Conservation (phyloP, 2,329 filamentous ascomycete species). For the Exophiala alcalophila region DNA sequence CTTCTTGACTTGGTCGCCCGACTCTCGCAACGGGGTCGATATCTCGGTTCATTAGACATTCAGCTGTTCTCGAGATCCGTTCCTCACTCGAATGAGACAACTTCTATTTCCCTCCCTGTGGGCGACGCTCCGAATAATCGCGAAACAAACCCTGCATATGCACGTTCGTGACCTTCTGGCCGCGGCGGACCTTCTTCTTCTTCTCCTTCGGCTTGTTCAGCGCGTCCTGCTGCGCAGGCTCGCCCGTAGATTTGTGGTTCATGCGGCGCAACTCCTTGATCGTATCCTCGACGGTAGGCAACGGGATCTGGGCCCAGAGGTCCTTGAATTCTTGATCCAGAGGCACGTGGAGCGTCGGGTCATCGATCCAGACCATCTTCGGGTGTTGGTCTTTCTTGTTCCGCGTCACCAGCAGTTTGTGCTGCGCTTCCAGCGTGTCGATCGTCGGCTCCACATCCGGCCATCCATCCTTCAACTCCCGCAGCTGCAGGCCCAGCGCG, state of each 20-base stretch:
- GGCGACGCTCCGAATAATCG: constrained; percentile 27
- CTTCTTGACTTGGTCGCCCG: too few species aligned
- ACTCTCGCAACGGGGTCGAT: too few species aligned
- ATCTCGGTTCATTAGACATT: too few species aligned
- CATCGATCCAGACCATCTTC: constrained; percentile 84
- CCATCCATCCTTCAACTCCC: constrained; percentile 96
- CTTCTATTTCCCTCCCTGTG: constrained; percentile 19
- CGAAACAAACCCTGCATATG: constrained; percentile 61
- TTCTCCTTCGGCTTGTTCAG: constrained; percentile 61
- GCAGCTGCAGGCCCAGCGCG: constrained; percentile 75
- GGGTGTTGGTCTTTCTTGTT: constrained; percentile 90
- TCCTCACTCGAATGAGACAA: too few species aligned
- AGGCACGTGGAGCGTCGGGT: constrained; percentile 68
- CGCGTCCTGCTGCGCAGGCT: constrained; percentile 60
- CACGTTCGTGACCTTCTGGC: constrained; percentile 79
- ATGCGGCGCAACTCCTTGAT: constrained; percentile 68
- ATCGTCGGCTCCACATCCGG: constrained; percentile 76
- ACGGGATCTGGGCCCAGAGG: constrained; percentile 76
- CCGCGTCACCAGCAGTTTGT: constrained; percentile 78
- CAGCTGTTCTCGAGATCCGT: too few species aligned
- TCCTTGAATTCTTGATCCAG: constrained; percentile 80
- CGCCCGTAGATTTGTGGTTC: constrained; percentile 79
- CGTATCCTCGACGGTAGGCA: constrained; percentile 74
- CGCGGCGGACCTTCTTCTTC: constrained; percentile 69
- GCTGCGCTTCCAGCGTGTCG: constrained; percentile 70